phyloP scores from a whole-genome alignment of 805 yeast species.

The Lachancea fermentati region DNA sequence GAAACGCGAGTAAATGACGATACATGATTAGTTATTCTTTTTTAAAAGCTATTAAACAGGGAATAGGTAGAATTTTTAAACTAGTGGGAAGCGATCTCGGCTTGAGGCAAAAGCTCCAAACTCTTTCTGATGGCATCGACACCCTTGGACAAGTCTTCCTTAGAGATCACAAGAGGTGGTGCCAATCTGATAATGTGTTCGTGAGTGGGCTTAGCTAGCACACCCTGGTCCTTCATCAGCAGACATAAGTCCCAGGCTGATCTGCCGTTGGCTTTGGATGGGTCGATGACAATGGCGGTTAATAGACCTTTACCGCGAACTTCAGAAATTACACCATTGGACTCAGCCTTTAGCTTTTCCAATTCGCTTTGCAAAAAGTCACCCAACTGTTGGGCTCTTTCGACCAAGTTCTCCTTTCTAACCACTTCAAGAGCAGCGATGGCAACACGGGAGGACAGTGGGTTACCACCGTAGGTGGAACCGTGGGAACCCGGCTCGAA shows the following conservation, averaged over 20 bases:
- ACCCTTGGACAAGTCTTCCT: slow-evolving; percentile 80
- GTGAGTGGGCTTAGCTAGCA: slow-evolving; percentile 94
- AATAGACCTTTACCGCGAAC: slow-evolving; percentile 83
- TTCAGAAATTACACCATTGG: slow-evolving; percentile 50
- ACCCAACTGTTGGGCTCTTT: slow-evolving; percentile 71
- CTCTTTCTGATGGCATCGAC: slow-evolving; percentile 64
- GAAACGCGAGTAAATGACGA: too few relatives aligned
- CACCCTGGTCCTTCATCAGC: slow-evolving; percentile 81
- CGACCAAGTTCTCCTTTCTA: slow-evolving; percentile 77
- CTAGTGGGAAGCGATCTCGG: slow-evolving; percentile 5
- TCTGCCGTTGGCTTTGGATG: slow-evolving; percentile 75
- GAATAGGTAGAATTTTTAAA: too few relatives aligned
- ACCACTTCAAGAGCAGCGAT: slow-evolving; percentile 90
- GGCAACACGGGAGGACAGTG: slow-evolving; percentile 88
- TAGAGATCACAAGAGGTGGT: slow-evolving; percentile 88
- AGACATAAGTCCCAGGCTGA: slow-evolving; percentile 95
- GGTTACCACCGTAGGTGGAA: slow-evolving; percentile 97
- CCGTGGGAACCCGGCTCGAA: slow-evolving; percentile 96
- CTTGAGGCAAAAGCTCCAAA: slow-evolving; percentile 32
- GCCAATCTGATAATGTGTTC: slow-evolving; percentile 93
- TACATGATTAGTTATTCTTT: too few relatives aligned
- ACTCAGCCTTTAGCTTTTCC: slow-evolving; percentile 44
- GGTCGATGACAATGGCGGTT: slow-evolving; percentile 87
- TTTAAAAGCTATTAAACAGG: too few relatives aligned
- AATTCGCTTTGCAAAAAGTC: slow-evolving; percentile 58